phyloP scores from a whole-genome alignment of 768 basidiomycete genomes.

The Tulasnella sp. region DNA sequence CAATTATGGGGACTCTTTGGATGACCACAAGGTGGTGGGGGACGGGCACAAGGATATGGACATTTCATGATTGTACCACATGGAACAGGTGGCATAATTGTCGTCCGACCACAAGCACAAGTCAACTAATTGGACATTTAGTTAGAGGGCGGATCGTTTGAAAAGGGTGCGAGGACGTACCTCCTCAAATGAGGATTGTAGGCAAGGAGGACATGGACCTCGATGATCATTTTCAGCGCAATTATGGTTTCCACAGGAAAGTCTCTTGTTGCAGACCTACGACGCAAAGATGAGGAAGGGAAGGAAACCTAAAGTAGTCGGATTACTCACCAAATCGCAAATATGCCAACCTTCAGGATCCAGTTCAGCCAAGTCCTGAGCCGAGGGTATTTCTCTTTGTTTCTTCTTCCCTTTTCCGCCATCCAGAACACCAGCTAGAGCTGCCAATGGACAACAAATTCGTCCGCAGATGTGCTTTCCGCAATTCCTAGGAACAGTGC shows the following conservation, averaged over 20 bases:
- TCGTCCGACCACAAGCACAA: conserved; percentile 76
- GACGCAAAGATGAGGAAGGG: neutral
- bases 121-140: conserved; percentile 36
- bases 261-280: conserved; percentile 20
- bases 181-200: conserved; percentile 88
- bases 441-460: conserved; percentile 78
- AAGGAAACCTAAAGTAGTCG: neutral
- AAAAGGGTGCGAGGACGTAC: conserved; percentile 29
- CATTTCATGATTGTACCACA: conserved; percentile 75
- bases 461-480: conserved; percentile 78
- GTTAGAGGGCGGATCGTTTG: neutral
- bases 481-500: conserved; percentile 64
- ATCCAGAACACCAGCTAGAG: conserved; percentile 33
- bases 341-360: conserved; percentile 62
- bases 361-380: conserved; percentile 32
- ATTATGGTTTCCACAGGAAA: conserved; percentile 23
- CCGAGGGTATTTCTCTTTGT: conserved; percentile 21
- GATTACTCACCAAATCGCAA: conserved; percentile 50
- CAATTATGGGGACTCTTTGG: conserved; percentile 64
- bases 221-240: conserved; percentile 75
- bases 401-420: conserved; percentile 50
- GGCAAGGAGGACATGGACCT: conserved; percentile 68
- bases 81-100: conserved; percentile 75
- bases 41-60: conserved; percentile 61
- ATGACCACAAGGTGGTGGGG: conserved; percentile 70